phyloP scores from a whole-genome alignment of 352 stramenopile species.

The Blastocystis sp. region DNA sequence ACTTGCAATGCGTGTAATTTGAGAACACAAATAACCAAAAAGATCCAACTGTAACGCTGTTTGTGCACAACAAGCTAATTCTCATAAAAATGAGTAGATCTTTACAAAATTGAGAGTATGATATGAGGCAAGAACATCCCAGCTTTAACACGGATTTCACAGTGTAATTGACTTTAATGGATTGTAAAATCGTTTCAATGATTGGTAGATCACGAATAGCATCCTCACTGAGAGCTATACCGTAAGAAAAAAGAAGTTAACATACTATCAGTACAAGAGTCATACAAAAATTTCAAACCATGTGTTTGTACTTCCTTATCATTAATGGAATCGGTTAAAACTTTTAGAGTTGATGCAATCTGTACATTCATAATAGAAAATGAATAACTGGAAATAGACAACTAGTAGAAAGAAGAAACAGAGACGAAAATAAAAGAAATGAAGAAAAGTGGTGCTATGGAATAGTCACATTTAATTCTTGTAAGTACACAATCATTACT shows the following conservation, averaged over 20 bases:
- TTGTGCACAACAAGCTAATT: background rate
- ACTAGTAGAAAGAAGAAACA: no score
- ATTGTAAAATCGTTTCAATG: background rate
- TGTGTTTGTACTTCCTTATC: constrained; percentile 15
- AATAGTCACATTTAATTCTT: no score
- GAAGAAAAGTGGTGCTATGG: no score
- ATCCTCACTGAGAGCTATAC: background rate
- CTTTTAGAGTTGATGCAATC: constrained; percentile 15
- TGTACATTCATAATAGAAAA: constrained; percentile 19
- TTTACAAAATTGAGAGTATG: constrained; percentile 18
- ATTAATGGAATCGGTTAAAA: background rate
- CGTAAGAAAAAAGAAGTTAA: background rate
- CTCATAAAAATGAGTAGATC: background rate
- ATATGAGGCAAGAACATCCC: constrained; percentile 2
- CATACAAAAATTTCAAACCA: background rate
- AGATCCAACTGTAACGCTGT: background rate
- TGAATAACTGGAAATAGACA: background rate
- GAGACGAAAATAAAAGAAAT: no score
- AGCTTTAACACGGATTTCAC: constrained; percentile 23
- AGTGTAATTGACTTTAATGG: constrained; percentile 19
- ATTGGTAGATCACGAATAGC: background rate
- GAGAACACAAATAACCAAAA: background rate
- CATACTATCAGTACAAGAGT: background rate
- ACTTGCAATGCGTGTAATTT: constrained; percentile 39
- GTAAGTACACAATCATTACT: no score